Evolutionary conservation across 116 monocot genomes (phyloP), one percentile per base, ranked within the genome.

Genomic region (Posidonia oceanica): DNA sequence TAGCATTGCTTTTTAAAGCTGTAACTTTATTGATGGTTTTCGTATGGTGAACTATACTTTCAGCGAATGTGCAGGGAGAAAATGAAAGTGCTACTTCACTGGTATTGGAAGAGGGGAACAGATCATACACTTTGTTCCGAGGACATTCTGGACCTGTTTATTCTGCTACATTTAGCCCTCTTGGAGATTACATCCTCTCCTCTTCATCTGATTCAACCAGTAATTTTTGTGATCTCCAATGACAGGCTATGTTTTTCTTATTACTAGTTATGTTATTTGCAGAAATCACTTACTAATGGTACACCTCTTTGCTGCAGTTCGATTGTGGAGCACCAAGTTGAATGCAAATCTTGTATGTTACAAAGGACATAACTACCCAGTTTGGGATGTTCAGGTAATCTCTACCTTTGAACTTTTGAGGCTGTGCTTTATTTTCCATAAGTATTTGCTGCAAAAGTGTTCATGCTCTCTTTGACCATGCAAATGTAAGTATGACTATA

Each of bases 121-220:
- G 71, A 69, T 74, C 87, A 3, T 93, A 98, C 68, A 83, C 85
- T 64, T 78, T 98, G 63, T 84, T 85, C 42, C 89, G 82, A 36
- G 93, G 98, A 54, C 98, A 98, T 77, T 76, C 90, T 79, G 98
- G 98, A 52, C 98, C 93, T 68, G 85, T 98, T 66, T 80, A 92
- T 80, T 93, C 98, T 39, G 81, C 87, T 52, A 77, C 89, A 36
- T 98, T 98, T 81, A 86, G 90, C 64, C 90, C 90, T 75, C 69
- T 79, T 56, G 98, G 89, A 40, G 98, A 98, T 70, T 98, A 80
- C 79, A 72, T 98, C 23, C 72, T 98, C 14, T 98, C 98, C 18
- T 98, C 98, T 51, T 98, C 98, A n/a, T 87, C 93, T 39, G 98
- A 98, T 69, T 81, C 87, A 66, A 98, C 98, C 76, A 86, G 98